Percentiles rank a stretch among this genome's conserved stretches.
Evolutionary conservation across 768 basidiomycete species (phyloP).

Genomic region (Mrakia frigida): DNA sequence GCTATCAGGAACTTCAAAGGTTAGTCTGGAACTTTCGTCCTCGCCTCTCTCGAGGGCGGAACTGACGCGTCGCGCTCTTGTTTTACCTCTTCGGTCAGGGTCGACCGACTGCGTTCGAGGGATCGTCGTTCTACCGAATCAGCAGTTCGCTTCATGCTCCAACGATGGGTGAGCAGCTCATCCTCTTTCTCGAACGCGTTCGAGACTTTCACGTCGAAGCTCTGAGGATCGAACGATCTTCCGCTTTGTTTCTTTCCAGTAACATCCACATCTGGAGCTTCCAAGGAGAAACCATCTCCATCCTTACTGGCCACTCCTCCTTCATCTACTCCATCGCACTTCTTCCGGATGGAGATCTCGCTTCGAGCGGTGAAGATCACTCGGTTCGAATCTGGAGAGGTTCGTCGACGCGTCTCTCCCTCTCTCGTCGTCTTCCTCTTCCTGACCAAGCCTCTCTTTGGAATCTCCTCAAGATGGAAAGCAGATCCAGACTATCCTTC

Average conservation of each 20-base stretch:
- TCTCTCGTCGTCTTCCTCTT: not conserved
- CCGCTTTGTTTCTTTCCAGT: not conserved
- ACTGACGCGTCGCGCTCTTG: too few relatives aligned
- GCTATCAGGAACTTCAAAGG: slow-evolving; percentile 31
- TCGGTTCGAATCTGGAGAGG: slow-evolving; percentile 38
- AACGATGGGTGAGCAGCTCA: slow-evolving; percentile 40
- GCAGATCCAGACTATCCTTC: slow-evolving; percentile 35
- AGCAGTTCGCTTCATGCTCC: slow-evolving; percentile 37
- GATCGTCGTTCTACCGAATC: slow-evolving; percentile 32
- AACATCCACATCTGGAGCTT: slow-evolving; percentile 37
- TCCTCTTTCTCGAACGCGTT: not conserved
- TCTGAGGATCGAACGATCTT: too few relatives aligned
- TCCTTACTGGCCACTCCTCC: slow-evolving; percentile 38
- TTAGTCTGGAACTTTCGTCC: not conserved
- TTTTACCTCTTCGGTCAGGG: slow-evolving; percentile 16
- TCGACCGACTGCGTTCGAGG: slow-evolving; percentile 38
- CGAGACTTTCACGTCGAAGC: too few relatives aligned
- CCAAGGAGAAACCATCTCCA: slow-evolving; percentile 33
- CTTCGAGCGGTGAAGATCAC: slow-evolving; percentile 43
- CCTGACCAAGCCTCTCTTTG: not conserved
- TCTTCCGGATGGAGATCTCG: slow-evolving; percentile 27
- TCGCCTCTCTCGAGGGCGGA: not conserved
- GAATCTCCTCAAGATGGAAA: slow-evolving; percentile 23
- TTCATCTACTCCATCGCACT: slow-evolving; percentile 39
- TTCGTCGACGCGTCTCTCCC: not conserved